Evolutionary conservation across 768 basidiomycete species (phyloP), one percentile per base, ranked within the genome.

Genomic region (Leccinum ochraceum): DNA sequence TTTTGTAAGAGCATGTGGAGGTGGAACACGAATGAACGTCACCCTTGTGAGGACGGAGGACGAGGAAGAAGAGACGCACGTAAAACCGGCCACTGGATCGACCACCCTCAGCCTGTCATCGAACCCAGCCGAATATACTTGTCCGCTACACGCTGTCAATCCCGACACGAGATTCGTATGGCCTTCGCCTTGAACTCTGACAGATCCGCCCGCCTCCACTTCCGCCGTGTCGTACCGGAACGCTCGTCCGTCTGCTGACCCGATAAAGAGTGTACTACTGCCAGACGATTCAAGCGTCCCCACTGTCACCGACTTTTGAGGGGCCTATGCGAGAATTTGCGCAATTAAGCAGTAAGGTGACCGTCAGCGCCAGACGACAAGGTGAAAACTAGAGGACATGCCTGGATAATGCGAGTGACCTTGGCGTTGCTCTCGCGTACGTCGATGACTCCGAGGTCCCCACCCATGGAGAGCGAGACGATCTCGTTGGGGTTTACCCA

Each of bases 371-470:
- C 48, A 20, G 17, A 37, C 6, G 22, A 26, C 48, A 22, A n/a
- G 44, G n/a, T 30, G 26, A 8, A 13, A 28, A n/a, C 36, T 14
- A 10, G 17, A 53, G n/a, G 70, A 20, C 81, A 34, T 69, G 89
- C 94, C 61, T 81, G 80, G 56, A 94, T 74, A 13, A 90, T 71
- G n/a, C 83, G 83, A 3, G 84, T 74, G 9, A 86, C 85, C 67
- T 85, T 86, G 59, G 82, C 80, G 1, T 82, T 83, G 9, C 77
- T 78, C 36, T 66, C 67, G 49, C 94, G 82, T 26, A 84, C 82
- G 71, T 98, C 95, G 70, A 96, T 86, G 16, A 96, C 71, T 66
- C 89, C 92, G 57, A 98, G 78, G 59, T 86, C 83, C 14, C 95
- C 94, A 0, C 85, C 86, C 65, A 96, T 76, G 0, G 94, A 94